A percentile compares a stretch with the other conserved stretches of the same genome.
These are phyloP conservation scores for Geotrichum candidum DNA, from an alignment of 1,139 yeast species.

Conservation along the genomic window DNA sequence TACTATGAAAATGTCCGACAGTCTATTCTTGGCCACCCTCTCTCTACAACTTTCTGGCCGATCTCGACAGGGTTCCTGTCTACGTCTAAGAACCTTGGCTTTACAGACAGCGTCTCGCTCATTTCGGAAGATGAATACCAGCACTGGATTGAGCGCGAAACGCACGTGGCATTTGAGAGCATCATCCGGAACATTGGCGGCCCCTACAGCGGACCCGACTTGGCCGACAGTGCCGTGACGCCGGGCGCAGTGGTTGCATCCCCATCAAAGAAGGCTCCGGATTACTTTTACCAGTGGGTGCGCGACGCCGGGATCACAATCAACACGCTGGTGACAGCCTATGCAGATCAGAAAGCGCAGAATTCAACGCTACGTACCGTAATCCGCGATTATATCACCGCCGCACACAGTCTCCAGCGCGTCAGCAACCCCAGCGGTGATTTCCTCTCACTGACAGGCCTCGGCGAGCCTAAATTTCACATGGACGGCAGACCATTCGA, in stretches of 20 bases:
- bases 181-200: slow-evolving; percentile 65
- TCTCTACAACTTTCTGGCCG: neutral
- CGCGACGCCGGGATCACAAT: slow-evolving; percentile 86
- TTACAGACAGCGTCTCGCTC: slow-evolving; percentile 21
- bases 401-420: slow-evolving; percentile 57
- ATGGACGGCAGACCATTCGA: slow-evolving; percentile 59
- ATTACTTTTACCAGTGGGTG: slow-evolving; percentile 85
- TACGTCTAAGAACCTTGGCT: neutral
- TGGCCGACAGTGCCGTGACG: slow-evolving; percentile 39
- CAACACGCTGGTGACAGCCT: slow-evolving; percentile 52
- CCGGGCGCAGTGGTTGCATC: slow-evolving; percentile 80
- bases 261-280: slow-evolving; percentile 61
- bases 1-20: neutral
- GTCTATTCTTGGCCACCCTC: neutral
- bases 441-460: slow-evolving; percentile 46
- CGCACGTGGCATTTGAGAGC: slow-evolving; percentile 45
- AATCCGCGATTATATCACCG: slow-evolving; percentile 57
- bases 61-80: neutral
- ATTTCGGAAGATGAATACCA: slow-evolving; percentile 41
- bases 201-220: slow-evolving; percentile 27
- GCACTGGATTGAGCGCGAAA: slow-evolving; percentile 53
- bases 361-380: slow-evolving; percentile 33
- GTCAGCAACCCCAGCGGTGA: slow-evolving; percentile 62
- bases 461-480: slow-evolving; percentile 87
- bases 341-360: slow-evolving; percentile 38